Base-by-base conservation (phyloP, 768 basidiomycete species). In the Leucosporidium yakuticum region DNA sequence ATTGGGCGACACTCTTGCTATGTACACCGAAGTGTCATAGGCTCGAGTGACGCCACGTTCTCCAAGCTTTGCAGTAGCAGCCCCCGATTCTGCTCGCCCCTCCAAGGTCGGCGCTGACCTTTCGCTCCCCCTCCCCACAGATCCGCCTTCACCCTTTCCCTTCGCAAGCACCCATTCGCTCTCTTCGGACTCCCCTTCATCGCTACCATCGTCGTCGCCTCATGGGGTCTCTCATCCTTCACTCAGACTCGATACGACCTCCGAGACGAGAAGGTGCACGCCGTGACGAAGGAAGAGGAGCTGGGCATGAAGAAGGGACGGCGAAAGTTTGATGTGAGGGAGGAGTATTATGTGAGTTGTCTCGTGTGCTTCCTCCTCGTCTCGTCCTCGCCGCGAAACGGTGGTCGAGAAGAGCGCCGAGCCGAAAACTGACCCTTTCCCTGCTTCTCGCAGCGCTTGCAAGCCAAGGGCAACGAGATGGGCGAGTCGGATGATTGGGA, bases 241-340 rank as follows among this genome's bases (percentile, higher is more conserved):
- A 93, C 93, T 0, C 90, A 92, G 78, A 94, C 90, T 34, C 83
- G 90, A 32, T 97, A 97, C 77, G 94, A 97, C 77, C 78, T 90
- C 69, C 88, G 94, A 36, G 86, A 89, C 76, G 84, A 88, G 79
- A 89, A 86, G 77, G 84, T 90, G 32, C 84, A 85, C 73, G 83
- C 85, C 80, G 88, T 96, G 47, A 84, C 85, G 49, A 86, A 86
- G 69, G 87, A 92, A 77, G 85, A 93, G 73, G 88, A 90, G 69
- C 81, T 94, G 27, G 84, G 85, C 15, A 80, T 93, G 74, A 83
- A 87, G 69, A 84, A 83, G 76, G 80, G 81, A 63, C 83, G 87
- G 79, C 88, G 87, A 80, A 88, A 86, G 81, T 87, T 96, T 67
- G 94, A 98, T 79, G 89, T 96, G 23, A 82, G 91, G 63, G 95